Percentiles rank a stretch among this genome's conserved stretches.
phyloP scores from a whole-genome alignment of 192 early-diverging fungal species.

The Ambispora gerdemannii region DNA sequence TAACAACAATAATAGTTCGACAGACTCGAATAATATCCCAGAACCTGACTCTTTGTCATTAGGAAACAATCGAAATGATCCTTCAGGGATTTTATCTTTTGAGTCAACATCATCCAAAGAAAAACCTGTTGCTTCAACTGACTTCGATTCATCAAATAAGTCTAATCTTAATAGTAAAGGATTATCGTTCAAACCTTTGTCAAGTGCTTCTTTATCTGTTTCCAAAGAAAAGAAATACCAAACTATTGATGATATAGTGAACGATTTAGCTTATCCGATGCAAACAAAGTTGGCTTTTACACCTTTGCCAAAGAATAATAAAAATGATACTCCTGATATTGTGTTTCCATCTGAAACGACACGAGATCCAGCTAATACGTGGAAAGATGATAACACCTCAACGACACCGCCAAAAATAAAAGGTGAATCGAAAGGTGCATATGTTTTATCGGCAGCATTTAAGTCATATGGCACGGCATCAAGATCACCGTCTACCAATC shows the following conservation, averaged over 20 bases:
- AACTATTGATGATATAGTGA: slow-evolving; percentile 20
- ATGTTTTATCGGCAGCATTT: slow-evolving; percentile 17
- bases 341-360: not conserved
- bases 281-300: slow-evolving; percentile 23
- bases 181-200: not conserved
- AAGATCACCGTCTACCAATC: not conserved
- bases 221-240: slow-evolving; percentile 1
- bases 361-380: not conserved
- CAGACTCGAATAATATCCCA: not conserved
- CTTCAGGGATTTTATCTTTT: not conserved
- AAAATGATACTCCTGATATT: not conserved
- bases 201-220: not conserved
- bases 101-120: not conserved
- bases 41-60: not conserved
- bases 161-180: not conserved
- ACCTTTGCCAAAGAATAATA: not conserved
- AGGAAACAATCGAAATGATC: not conserved
- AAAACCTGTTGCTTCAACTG: not conserved
- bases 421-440: slow-evolving; percentile 1
- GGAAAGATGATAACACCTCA: not conserved
- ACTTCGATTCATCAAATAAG: not conserved
- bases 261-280: slow-evolving; percentile 26
- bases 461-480: slow-evolving; percentile 5
- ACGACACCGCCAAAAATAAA: not conserved
- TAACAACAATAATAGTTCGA: not conserved